Base-by-base conservation (phyloP, 2,329 filamentous ascomycete species). In the Claviceps sp. region DNA sequence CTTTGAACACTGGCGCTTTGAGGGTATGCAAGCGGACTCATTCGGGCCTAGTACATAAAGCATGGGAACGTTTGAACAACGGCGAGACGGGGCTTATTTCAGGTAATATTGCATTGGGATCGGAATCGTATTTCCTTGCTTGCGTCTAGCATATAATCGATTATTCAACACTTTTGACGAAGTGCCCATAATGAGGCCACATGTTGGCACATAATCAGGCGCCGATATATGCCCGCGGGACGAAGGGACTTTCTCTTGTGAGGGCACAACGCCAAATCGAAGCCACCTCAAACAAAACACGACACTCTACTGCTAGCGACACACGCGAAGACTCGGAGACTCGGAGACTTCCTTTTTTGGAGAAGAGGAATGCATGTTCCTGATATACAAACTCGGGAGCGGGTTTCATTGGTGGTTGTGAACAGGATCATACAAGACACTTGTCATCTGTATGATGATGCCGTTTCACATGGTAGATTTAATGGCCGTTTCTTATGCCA, bases 31-130 rank as follows among this genome's bases (percentile, higher is more conserved):
- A 54, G 48, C 49, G 59, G 60, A 61, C 63, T 61, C 55, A 56
- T 54, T 57, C 47, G 54, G 58, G 58, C 59, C 58, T 57, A 55
- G 65, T 65, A 68, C 62, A 69, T 67, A 66, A 34, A 59, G 58
- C 60, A 62, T 63, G 60, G 57, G 59, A 61, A 59, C 55, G 60
- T 56, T 54, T 60, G 59, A 60, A 61, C 38, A 54, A 51, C 50
- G 43, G 48, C 46, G 62, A 60, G 60, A 51, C 59, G 56, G 55
- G 59, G 55, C 59, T 54, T 63, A 68, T 67, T 70, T 70, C 66
- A 72, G 68, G 67, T 71, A 71, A 70, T 71, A 70, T 67, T 70
- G 71, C 72, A 73, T 73, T 68, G 67, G 67, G 67, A 65, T 62
- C 61, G 63, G 64, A 49, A 45, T 58, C 59, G 11, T 52, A 58